Conservation (phyloP, 129 eudicot genomes). For the Heracleum sosnowskyi region DNA sequence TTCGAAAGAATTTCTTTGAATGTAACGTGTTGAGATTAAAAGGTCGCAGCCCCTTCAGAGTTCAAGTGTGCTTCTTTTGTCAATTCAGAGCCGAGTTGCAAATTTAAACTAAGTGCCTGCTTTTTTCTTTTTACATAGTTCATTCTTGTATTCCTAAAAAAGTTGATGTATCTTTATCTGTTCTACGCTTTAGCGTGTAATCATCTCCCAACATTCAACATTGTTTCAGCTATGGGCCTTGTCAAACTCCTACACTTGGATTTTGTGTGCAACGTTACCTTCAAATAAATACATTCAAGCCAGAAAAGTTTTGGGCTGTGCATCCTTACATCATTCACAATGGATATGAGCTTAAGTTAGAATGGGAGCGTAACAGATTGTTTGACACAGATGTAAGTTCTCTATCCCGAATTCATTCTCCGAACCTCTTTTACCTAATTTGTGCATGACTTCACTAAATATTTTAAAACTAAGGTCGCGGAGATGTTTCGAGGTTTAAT, state of each 20-base stretch:
- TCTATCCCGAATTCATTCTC: slow-evolving; percentile 11
- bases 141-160: not conserved
- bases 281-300: slow-evolving; percentile 78
- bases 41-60: not conserved
- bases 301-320: slow-evolving; percentile 83
- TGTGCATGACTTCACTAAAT: slow-evolving; percentile 6
- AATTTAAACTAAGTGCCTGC: not conserved
- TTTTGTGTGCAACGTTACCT: slow-evolving; percentile 92
- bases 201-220: not conserved
- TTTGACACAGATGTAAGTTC: slow-evolving; percentile 73
- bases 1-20: not conserved
- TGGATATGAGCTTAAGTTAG: slow-evolving; percentile 85
- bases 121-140: not conserved
- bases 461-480: slow-evolving; percentile 31
- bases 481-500: slow-evolving; percentile 69
- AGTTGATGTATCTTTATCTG: not conserved
- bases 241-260: slow-evolving; percentile 98
- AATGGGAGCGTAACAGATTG: slow-evolving; percentile 75
- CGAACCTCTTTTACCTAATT: not conserved
- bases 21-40: not conserved
- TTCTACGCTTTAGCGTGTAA: not conserved
- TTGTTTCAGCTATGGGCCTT: slow-evolving; percentile 80
- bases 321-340: slow-evolving; percentile 59
- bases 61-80: not conserved
- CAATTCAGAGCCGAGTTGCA: not conserved